Base-by-base conservation (phyloP, 2,329 filamentous ascomycete genomes). In the Ophiostoma quercus region DNA sequence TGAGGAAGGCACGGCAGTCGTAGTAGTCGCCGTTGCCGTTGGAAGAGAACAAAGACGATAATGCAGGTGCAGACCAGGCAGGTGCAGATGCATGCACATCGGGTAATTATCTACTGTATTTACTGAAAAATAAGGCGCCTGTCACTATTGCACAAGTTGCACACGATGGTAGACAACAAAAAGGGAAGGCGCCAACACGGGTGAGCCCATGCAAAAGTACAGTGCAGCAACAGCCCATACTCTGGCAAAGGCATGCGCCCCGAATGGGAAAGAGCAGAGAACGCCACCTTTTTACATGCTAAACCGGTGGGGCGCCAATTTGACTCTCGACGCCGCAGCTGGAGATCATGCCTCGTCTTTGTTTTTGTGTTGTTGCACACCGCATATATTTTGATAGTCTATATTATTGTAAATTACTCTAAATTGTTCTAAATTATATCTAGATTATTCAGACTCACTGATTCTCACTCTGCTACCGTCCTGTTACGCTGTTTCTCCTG, bases 151-250 rank as follows among this genome's bases (percentile, higher is more conserved):
- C 7, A 47, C 25, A 25, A 57, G 19, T 25, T 57, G n/a, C 9
- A 57, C 12, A 3, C 3, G 19, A 12, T n/a, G 9, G n/a, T 25
- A 29, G n/a, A 25, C n/a, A 29, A 51, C 22, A 29, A 12, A 25
- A 54, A 11, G 25, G 51, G n/a, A 25, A 57, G n/a, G 51, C 43
- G 43, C 43, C 16, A 47, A 9, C n/a, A n/a, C 43, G 43, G 43
- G 6, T n/a, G 19, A 47, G 43, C 43, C 43, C 43, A 47, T 47
- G 4, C 43, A 57, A 57, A 57, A 57, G 51, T 57, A 57, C 51
- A 57, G 51, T 57, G 51, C 51, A 57, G n/a, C n/a, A 57, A 25
- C 51, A 57, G 51, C 51, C 51, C 51, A 51, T 51, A n/a, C 19
- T 22, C n/a, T 29, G 25, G 25, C 34, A 34, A 54, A 54, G 47